Evolutionary conservation across 345 rosid species (phyloP).

Genomic region (Populus pruinosa): DNA sequence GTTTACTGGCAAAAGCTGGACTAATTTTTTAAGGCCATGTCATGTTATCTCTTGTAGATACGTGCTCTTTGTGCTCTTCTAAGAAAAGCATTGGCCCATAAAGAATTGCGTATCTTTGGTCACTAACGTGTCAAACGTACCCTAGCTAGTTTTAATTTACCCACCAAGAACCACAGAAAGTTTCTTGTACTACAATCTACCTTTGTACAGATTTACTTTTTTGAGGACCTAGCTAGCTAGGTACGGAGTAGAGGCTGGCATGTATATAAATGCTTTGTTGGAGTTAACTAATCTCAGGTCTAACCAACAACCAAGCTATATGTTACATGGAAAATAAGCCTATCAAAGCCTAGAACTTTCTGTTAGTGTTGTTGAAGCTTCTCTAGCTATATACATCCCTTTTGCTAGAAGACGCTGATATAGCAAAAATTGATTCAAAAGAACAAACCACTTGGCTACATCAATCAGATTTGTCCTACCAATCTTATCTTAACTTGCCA

Average conservation of each 20-base stretch:
- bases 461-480: not conserved
- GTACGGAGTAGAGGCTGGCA: not conserved
- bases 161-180: not conserved
- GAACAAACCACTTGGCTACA: no score
- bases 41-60: not conserved
- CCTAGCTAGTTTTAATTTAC: not conserved
- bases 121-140: not conserved
- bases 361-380: not conserved
- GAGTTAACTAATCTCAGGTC: not conserved
- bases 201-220: not conserved
- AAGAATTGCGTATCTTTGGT: conserved; percentile 1
- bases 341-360: not conserved
- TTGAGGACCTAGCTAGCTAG: not conserved
- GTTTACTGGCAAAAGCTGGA: not conserved
- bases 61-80: not conserved
- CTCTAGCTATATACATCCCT: not conserved
- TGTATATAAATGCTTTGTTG: not conserved
- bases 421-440: not conserved
- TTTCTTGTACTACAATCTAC: not conserved
- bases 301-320: not conserved
- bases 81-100: not conserved
- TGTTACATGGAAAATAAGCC: not conserved
- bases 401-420: not conserved
- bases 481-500: not conserved
- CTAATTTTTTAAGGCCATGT: not conserved